Conservation (phyloP, 1,284 basidiomycete species). For the Porodaedalea pini region DNA sequence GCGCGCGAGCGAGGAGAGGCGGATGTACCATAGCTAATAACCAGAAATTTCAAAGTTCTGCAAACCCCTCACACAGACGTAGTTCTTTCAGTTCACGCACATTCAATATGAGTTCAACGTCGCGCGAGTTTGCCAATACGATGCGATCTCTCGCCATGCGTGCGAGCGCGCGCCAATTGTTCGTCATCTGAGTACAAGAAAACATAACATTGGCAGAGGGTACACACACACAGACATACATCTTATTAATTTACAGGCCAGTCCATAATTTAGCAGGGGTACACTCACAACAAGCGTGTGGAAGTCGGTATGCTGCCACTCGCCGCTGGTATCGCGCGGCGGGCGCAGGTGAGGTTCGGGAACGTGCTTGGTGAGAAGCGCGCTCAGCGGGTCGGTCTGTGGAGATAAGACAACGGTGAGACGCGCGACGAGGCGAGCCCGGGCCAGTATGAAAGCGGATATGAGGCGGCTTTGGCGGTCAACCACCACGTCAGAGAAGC, state of each 20-base stretch:
- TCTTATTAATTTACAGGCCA: slow-evolving; percentile 15
- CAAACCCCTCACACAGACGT: not conserved
- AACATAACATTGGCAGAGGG: not conserved
- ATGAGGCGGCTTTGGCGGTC: slow-evolving; percentile 32
- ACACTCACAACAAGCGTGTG: slow-evolving; percentile 72
- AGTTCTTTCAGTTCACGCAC: slow-evolving; percentile 40
- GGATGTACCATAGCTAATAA: slow-evolving; percentile 74
- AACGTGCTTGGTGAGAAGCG: slow-evolving; percentile 76
- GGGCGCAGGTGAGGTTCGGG: slow-evolving; percentile 69
- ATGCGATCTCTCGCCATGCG: slow-evolving; percentile 74
- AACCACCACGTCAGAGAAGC: slow-evolving; percentile 56
- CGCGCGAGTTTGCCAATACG: slow-evolving; percentile 62
- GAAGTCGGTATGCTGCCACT: slow-evolving; percentile 66
- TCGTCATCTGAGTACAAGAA: slow-evolving; percentile 58
- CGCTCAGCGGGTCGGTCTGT: slow-evolving; percentile 78
- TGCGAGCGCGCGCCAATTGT: slow-evolving; percentile 78
- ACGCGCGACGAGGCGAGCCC: slow-evolving; percentile 19
- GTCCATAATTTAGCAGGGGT: slow-evolving; percentile 12
- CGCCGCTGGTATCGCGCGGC: slow-evolving; percentile 64
- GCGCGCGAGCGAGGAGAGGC: slow-evolving; percentile 70
- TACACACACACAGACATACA: slow-evolving; percentile 3
- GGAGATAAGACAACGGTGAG: slow-evolving; percentile 33
- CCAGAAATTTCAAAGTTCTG: not conserved
- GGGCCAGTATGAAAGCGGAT: slow-evolving; percentile 16
- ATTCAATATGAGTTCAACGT: slow-evolving; percentile 58